Evolutionary conservation across 2,329 filamentous ascomycete species (phyloP).

Genomic region (Colletotrichum falcatum): DNA sequence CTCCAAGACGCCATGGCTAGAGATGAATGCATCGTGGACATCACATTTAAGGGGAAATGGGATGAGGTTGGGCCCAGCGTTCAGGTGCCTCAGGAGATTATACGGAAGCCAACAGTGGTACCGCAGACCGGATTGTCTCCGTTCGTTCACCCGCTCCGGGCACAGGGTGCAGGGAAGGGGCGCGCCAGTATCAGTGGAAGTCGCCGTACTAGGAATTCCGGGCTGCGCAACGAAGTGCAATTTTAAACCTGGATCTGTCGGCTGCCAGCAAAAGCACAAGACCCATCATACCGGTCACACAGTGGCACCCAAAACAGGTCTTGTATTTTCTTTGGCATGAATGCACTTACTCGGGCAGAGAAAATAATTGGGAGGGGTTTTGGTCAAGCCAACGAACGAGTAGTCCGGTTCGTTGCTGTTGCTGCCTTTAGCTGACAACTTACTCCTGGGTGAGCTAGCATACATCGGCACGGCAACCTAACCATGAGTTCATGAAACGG

Average conservation of each 20-base stretch:
- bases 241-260: background rate
- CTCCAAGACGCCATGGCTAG: constrained; percentile 36
- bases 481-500: background rate
- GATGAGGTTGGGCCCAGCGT: background rate
- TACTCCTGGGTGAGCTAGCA: background rate
- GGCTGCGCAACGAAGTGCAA: constrained; percentile 26
- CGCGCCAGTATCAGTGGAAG: background rate
- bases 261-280: background rate
- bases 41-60: constrained; percentile 28
- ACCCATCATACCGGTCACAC: background rate
- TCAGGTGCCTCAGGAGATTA: background rate
- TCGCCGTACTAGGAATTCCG: constrained; percentile 4
- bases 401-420: background rate
- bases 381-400: background rate
- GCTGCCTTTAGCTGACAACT: background rate
- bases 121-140: background rate
- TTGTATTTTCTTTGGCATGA: background rate
- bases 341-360: too few relatives aligned
- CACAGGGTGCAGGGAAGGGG: background rate
- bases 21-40: constrained; percentile 36
- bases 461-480: background rate
- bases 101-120: background rate
- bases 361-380: background rate
- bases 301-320: background rate
- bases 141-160: background rate